phyloP scores from a whole-genome alignment of 2,329 filamentous ascomycete genomes.

The Clonostachys solani region DNA sequence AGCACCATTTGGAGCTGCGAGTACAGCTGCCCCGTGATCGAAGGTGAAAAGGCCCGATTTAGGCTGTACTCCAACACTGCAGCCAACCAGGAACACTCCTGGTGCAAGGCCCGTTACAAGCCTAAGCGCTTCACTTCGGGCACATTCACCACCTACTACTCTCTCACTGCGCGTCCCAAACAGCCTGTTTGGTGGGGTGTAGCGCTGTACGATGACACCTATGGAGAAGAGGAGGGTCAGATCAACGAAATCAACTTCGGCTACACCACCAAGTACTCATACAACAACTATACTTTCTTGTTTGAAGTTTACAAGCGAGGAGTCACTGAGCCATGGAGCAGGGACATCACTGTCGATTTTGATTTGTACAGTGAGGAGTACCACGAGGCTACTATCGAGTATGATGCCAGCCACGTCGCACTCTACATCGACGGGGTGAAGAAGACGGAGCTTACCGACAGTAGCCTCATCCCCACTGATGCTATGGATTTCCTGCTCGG shows the following conservation, averaged over 20 bases:
- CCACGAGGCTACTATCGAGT: slow-evolving; percentile 9
- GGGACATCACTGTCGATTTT: slow-evolving; percentile 5
- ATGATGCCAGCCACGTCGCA: slow-evolving; percentile 6
- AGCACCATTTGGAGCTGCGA: slow-evolving; percentile 6
- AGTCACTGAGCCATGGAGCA: background rate
- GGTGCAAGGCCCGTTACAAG: slow-evolving; percentile 9
- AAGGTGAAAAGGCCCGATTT: slow-evolving; percentile 8
- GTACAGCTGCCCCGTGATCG: slow-evolving; percentile 9
- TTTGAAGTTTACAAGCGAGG: slow-evolving; percentile 9
- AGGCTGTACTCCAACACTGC: slow-evolving; percentile 3
- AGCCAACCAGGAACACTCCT: slow-evolving; percentile 7
- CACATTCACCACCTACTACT: slow-evolving; percentile 7
- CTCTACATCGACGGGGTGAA: slow-evolving; percentile 8
- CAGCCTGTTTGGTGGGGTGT: slow-evolving; percentile 10
- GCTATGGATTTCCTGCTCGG: slow-evolving; percentile 10
- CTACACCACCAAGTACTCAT: slow-evolving; percentile 7
- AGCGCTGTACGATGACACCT: slow-evolving; percentile 8
- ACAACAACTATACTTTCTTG: slow-evolving; percentile 3
- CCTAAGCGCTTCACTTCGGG: slow-evolving; percentile 8
- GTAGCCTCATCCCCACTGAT: slow-evolving; percentile 6
- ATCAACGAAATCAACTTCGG: slow-evolving; percentile 14
- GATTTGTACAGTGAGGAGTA: slow-evolving; percentile 7
- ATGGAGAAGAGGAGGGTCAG: background rate
- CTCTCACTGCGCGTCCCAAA: slow-evolving; percentile 5
- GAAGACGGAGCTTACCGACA: slow-evolving; percentile 7